Evolutionary conservation across 495 filamentous ascomycete species (phyloP).

Genomic region (Sphaerosporella brunnea): DNA sequence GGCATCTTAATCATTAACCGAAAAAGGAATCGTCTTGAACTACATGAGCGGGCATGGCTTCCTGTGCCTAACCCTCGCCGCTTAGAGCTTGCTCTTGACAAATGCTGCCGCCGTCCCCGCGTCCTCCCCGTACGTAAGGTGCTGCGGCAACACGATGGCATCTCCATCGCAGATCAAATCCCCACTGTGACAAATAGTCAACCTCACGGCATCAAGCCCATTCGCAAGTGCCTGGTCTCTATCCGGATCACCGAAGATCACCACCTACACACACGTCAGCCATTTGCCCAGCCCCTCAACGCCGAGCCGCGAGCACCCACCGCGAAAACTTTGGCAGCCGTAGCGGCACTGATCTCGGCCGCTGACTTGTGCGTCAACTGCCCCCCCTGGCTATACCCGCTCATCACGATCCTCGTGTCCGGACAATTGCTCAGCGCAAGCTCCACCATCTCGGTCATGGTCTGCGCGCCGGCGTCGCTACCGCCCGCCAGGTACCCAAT

Average conservation of each 20-base stretch:
- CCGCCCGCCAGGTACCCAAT: not conserved
- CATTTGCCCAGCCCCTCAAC: no score
- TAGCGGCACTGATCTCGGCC: not conserved
- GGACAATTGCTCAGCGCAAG: conserved; percentile 36
- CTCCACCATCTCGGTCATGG: conserved; percentile 26
- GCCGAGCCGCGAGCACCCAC: no score
- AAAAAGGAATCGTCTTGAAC: no score
- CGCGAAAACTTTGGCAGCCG: conserved; percentile 4
- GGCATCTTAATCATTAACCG: no score
- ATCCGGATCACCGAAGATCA: conserved; percentile 16
- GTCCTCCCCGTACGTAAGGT: conserved; percentile 7
- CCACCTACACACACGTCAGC: no score
- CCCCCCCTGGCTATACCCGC: conserved; percentile 15
- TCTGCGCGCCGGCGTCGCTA: not conserved
- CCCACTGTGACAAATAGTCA: conserved; percentile 10
- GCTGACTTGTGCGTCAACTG: conserved; percentile 16
- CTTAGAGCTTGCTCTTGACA: conserved; percentile 2
- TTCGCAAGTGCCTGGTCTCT: conserved; percentile 11
- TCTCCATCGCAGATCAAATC: conserved; percentile 14
- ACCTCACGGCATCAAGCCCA: conserved; percentile 1
- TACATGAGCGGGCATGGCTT: no score
- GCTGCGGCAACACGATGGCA: conserved; percentile 6
- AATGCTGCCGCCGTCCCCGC: conserved; percentile 6
- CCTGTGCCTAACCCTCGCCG: not conserved
- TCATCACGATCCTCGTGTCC: conserved; percentile 40